phyloP scores from a whole-genome alignment of 2,329 filamentous ascomycete species.

The Diaporthe sp. region DNA sequence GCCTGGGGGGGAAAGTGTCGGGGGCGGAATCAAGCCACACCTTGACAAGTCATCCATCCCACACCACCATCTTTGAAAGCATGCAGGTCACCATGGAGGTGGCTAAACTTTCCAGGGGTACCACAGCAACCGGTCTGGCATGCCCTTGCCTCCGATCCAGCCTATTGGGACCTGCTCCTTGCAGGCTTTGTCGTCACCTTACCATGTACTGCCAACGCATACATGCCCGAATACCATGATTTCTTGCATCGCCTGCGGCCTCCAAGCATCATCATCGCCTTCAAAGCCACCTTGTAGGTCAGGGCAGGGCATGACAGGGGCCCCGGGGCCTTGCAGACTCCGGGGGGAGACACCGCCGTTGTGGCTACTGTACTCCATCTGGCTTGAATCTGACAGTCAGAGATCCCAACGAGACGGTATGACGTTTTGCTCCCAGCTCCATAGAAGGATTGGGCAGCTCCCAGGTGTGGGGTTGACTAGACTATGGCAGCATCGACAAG shows the following conservation, averaged over 20 bases:
- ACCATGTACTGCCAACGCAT: conserved; percentile 52
- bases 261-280: conserved; percentile 29
- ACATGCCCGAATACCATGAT: conserved; percentile 42
- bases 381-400: neutral
- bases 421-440: conserved; percentile 32
- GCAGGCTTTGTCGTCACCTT: conserved; percentile 46
- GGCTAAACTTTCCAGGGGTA: conserved; percentile 35
- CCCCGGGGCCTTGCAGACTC: conserved; percentile 4
- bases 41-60: conserved; percentile 21
- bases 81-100: conserved; percentile 29
- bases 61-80: conserved; percentile 8
- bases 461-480: conserved; percentile 19
- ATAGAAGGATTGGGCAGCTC: conserved; percentile 27
- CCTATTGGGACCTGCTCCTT: conserved; percentile 34
- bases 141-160: conserved; percentile 33
- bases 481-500: conserved; percentile 6
- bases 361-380: conserved; percentile 8
- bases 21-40: conserved; percentile 27
- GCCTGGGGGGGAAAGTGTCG: neutral
- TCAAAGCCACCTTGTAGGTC: neutral
- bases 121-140: conserved; percentile 8
- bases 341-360: conserved; percentile 33
- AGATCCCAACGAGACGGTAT: conserved; percentile 16
- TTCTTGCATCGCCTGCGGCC: conserved; percentile 14
- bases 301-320: conserved; percentile 11